Conservation (phyloP, 371 early-diverging fungal species). For the Amoeboaphelidium protococcarum region DNA sequence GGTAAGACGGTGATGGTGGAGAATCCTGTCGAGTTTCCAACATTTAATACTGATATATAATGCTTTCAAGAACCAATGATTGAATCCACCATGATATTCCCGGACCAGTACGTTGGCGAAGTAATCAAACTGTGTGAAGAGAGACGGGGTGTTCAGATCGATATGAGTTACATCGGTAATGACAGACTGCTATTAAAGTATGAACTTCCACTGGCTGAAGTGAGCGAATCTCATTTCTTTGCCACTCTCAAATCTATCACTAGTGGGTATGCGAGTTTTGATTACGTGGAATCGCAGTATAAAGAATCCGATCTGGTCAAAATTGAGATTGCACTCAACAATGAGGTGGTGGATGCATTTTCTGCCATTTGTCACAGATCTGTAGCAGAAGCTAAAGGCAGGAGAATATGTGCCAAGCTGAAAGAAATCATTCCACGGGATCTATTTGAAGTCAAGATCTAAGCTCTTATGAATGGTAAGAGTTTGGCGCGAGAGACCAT, state of each 20-base stretch:
- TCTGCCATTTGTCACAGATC: constrained; percentile 59
- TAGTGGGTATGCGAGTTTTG: constrained; percentile 59
- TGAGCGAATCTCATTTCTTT: constrained; percentile 64
- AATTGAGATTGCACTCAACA: constrained; percentile 46
- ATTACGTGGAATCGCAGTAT: constrained; percentile 76
- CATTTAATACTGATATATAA: constrained; percentile 16
- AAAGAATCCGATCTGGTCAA: constrained; percentile 67
- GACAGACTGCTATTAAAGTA: constrained; percentile 51
- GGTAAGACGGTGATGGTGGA: constrained; percentile 18
- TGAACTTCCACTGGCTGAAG: constrained; percentile 62
- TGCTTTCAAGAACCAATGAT: constrained; percentile 75
- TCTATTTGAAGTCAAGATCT: constrained; percentile 74
- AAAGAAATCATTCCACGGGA: constrained; percentile 54
- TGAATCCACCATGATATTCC: constrained; percentile 65
- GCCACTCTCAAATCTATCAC: constrained; percentile 69
- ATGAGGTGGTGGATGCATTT: constrained; percentile 74
- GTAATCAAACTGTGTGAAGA: constrained; percentile 70
- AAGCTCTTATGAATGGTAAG: constrained; percentile 50
- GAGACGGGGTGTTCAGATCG: constrained; percentile 8
- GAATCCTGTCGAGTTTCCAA: constrained; percentile 24
- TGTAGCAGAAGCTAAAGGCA: constrained; percentile 37
- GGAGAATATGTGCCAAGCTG: constrained; percentile 48
- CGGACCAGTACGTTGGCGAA: constrained; percentile 62
- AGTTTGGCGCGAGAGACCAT: constrained; percentile 69
- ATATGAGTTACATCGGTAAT: neutral